Base-by-base conservation (phyloP, 2,329 filamentous ascomycete species). In the Diplodia intermedia region DNA sequence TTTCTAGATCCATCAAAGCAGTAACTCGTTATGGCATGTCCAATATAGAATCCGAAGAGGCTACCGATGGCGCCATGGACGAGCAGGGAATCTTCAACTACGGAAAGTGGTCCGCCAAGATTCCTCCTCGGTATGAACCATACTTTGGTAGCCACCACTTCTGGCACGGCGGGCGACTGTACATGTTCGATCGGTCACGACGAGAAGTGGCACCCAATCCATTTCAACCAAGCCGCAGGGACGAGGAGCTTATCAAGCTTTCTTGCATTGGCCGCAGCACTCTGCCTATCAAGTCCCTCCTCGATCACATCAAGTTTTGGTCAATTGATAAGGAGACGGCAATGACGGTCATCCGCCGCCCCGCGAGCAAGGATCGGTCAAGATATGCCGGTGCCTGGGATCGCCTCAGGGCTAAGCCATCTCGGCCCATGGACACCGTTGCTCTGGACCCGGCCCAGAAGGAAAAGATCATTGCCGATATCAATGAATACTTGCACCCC, bases 401-500 rank as follows among this genome's bases (percentile, higher is more conserved):
- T 62, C 77, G 79, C 49, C 78, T 80, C 12, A 75, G 78, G 0
- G 75, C 86, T 33, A 82, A 91, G 1, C 90, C 91, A 0, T 87
- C 89, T 7, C 82, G 91, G 18, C 89, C 90, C 0, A 90, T 94
- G 82, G 84, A 85, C 61, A 94, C 91, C 0, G 91, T 96, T 1
- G 89, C 93, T 2, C 83, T 95, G 4, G 90, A 92, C 70, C 81
- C 84, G 9, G 77, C 83, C 55, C 86, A 91, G 73, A 94, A 94
- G 78, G 80, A 84, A 1, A 82, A 84, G 38, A 83, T 94, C 3
- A 79, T 94, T 11, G 81, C 82, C 31, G 92, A 95, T 72, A 89
- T 94, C 73, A 91, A 91, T 71, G 91, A 93, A 72, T 94, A 92
- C 71, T 82, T 95, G 0, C 87, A 92, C 66, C 90, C 91, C 0